A percentile compares a stretch with the other conserved stretches of the same genome.
Conservation (phyloP, 805 yeast species). For the Pichia heedii region DNA sequence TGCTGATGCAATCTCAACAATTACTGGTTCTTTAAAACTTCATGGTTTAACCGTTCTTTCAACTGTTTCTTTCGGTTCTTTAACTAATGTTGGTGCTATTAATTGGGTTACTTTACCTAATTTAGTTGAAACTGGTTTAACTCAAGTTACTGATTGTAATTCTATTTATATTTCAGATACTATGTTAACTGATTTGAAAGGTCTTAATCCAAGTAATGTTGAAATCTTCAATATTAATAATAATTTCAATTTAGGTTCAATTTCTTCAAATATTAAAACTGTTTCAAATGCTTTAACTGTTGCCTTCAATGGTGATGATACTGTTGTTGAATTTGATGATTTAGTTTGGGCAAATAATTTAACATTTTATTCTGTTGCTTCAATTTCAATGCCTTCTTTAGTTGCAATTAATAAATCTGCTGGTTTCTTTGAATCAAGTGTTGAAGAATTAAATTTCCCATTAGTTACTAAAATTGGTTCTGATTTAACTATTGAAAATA, state of each 20-base stretch:
- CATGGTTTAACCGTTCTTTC: conserved; percentile 55
- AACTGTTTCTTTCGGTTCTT: conserved; percentile 64
- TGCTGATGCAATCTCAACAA: conserved; percentile 71
- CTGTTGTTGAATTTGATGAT: conserved; percentile 57
- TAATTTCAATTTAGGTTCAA: conserved; percentile 67
- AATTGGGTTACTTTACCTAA: conserved; percentile 82
- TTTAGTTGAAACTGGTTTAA: conserved; percentile 58
- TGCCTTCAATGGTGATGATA: conserved; percentile 76
- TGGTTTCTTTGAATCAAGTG: conserved; percentile 66
- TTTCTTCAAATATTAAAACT: conserved; percentile 62
- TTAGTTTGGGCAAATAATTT: conserved; percentile 83
- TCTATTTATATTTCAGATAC: conserved; percentile 67
- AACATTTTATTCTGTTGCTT: conserved; percentile 70
- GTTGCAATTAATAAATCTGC: conserved; percentile 69
- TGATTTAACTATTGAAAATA: conserved; percentile 65
- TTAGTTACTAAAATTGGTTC: conserved; percentile 62
- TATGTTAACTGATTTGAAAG: conserved; percentile 55
- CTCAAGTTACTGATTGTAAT: conserved; percentile 68
- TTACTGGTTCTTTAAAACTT: conserved; percentile 63
- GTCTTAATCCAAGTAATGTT: conserved; percentile 42
- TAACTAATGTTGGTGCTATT: conserved; percentile 76
- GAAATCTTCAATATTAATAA: conserved; percentile 78
- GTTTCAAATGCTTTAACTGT: conserved; percentile 71
- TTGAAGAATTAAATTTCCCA: conserved; percentile 47
- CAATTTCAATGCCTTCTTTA: conserved; percentile 63